Evolutionary conservation across 495 filamentous ascomycete species (phyloP).

Genomic region (Elasticomyces elasticus): DNA sequence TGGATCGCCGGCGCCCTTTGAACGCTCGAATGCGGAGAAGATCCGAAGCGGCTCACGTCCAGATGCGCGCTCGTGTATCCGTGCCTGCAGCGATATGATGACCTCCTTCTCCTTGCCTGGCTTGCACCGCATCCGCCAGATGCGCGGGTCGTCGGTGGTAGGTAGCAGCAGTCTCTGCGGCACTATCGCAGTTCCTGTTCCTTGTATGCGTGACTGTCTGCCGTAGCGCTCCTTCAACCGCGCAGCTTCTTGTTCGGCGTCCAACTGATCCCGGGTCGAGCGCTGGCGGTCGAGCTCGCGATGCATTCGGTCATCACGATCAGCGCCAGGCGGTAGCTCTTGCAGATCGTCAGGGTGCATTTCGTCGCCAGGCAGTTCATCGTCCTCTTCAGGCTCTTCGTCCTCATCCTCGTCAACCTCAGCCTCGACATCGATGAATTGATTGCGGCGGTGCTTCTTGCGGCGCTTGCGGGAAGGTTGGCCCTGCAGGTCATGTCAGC

Average conservation of each 20-base stretch:
- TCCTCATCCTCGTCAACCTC: conserved; percentile 92
- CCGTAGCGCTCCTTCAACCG: conserved; percentile 77
- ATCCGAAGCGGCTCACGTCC: conserved; percentile 70
- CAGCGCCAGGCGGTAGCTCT: conserved; percentile 66
- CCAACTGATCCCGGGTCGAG: conserved; percentile 71
- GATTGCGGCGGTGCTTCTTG: conserved; percentile 55
- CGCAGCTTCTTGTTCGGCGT: conserved; percentile 88
- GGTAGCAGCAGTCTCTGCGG: conserved; percentile 85
- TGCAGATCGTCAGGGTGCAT: conserved; percentile 82
- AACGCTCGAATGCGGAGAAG: conserved; percentile 77
- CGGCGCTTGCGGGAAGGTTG: conserved; percentile 65
- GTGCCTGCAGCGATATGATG: conserved; percentile 72
- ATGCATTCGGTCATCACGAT: conserved; percentile 83
- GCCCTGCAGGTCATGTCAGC: conserved; percentile 37
- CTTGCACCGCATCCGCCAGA: conserved; percentile 90
- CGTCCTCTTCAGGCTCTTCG: conserved; percentile 75
- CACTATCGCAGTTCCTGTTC: conserved; percentile 53
- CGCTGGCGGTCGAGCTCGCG: conserved; percentile 87
- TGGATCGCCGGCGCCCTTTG: conserved; percentile 43
- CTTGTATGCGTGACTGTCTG: conserved; percentile 47
- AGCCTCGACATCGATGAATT: conserved; percentile 91
- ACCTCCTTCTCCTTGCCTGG: conserved; percentile 91
- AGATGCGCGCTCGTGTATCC: conserved; percentile 65
- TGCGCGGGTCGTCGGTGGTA: conserved; percentile 87
- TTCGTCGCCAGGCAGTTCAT: conserved; percentile 81